Evolutionary conservation across 75 land plant genomes (phyloP), one percentile per base, ranked within the genome.

Genomic region (Adiantum capillusveneris): DNA sequence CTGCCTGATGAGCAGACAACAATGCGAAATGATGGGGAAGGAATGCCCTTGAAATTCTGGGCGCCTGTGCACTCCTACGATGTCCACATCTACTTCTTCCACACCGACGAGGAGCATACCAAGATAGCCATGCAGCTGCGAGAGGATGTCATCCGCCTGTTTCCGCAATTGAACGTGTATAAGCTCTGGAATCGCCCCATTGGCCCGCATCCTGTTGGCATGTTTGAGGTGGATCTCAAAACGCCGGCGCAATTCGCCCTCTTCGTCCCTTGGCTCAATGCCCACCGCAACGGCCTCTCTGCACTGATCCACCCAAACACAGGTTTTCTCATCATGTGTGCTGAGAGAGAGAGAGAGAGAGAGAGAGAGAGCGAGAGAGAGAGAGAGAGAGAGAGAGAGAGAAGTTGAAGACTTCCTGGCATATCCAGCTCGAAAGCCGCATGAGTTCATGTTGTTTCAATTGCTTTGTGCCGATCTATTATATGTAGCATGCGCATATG

Each of bases 21-120:
- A n/a, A n/a, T n/a, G n/a, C n/a, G n/a, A n/a, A n/a, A n/a, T n/a
- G n/a, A n/a, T n/a, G n/a, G n/a, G n/a, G n/a, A n/a, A n/a, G n/a
- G n/a, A n/a, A 34, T 34, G 37, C 37, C 37, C 37, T 34, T 9
- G 37, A 58, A 25, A 13, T 58, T 58, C 25, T 2, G 7, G 20
- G 37, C 14, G 22, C 59, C 59, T 6, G 26, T 63, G n/a, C 56
- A 57, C 5, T 63, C 65, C 30, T 63, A 63, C 22, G 65, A 63
- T 56, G 55, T 63, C 28, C 65, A 63, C 34, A 22, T 63, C 57
- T 63, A 63, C 22, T 63, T 63, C 65, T 63, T 63, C 57, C 65
- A 63, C 20, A 51, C 58, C 5, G 65, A 63, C 54, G 29, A 50
- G 55, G 31, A 28, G 21, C 5, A 51, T 16, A 14, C 19, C 11